A percentile compares a stretch with the other conserved stretches of the same genome.
These are phyloP conservation scores for Fragaria iinumae DNA, from an alignment of 306 rosid genomes.

Conservation along the genomic window DNA sequence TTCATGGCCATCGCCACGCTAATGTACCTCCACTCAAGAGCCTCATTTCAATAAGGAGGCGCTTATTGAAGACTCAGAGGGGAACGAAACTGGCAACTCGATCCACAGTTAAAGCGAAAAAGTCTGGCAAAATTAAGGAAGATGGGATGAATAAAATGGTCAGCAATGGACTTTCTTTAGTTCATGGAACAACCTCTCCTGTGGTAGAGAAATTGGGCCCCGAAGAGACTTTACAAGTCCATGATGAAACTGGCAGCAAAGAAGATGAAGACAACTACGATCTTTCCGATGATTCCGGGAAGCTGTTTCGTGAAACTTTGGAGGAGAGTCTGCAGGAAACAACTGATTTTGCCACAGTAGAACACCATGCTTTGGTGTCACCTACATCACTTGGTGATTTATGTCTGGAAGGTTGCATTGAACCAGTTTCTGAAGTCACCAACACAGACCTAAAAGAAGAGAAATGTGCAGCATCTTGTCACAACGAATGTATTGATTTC, in stretches of 20 bases:
- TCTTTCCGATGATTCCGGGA: neutral
- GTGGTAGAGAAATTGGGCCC: slow-evolving; percentile 22
- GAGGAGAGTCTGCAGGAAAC: slow-evolving; percentile 22
- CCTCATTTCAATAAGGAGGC: slow-evolving; percentile 69
- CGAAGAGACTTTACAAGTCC: slow-evolving; percentile 12
- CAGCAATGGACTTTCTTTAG: slow-evolving; percentile 23
- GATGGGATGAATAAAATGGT: slow-evolving; percentile 31
- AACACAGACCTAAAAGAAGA: slow-evolving; percentile 7
- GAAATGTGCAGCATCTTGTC: slow-evolving; percentile 6
- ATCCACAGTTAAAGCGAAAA: slow-evolving; percentile 28
- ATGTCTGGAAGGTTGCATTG: neutral
- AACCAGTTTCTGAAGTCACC: slow-evolving; percentile 1
- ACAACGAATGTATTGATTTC: slow-evolving; percentile 18
- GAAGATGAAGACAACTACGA: slow-evolving; percentile 1
- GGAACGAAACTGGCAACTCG: slow-evolving; percentile 34
- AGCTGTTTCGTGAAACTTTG: slow-evolving; percentile 28
- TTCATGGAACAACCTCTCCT: slow-evolving; percentile 20
- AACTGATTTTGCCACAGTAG: neutral
- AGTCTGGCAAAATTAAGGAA: slow-evolving; percentile 44
- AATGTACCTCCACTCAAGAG: slow-evolving; percentile 62
- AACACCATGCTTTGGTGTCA: neutral
- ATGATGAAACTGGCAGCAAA: slow-evolving; percentile 7
- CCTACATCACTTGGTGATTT: neutral
- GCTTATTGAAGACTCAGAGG: slow-evolving; percentile 47
- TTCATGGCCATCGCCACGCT: slow-evolving; percentile 68